Percentiles rank a stretch among this genome's conserved stretches.
These are phyloP conservation scores for Trypanosoma avium DNA, from an alignment of 208 protist species.

Conservation along the genomic window DNA sequence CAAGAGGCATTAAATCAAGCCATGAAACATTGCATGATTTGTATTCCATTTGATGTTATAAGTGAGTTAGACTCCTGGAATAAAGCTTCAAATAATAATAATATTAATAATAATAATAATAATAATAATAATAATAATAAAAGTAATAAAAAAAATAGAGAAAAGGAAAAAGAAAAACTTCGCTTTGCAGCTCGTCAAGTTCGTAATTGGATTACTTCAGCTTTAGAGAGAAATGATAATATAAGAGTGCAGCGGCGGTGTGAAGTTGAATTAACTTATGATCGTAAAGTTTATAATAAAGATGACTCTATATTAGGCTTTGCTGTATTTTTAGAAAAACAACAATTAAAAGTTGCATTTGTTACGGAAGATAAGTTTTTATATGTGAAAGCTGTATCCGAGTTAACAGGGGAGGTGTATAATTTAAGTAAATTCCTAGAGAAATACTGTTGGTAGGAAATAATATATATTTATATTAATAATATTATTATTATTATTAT, in stretches of 20 bases:
- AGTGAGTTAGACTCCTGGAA: constrained; percentile 76
- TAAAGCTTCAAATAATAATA: constrained; percentile 29
- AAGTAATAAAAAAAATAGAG: constrained; percentile 13
- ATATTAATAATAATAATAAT: constrained; percentile 4
- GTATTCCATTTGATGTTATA: constrained; percentile 72
- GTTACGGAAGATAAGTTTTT: constrained; percentile 85
- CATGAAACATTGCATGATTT: constrained; percentile 50
- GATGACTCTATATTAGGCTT: constrained; percentile 85
- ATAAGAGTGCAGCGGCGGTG: constrained; percentile 61
- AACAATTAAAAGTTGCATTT: constrained; percentile 43
- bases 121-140: constrained; percentile 35
- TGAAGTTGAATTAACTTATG: constrained; percentile 63
- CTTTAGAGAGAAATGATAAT: constrained; percentile 16
- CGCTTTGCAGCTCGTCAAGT: constrained; percentile 31
- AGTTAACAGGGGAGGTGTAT: constrained; percentile 51
- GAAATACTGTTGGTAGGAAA: too few species aligned
- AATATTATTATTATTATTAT: too few species aligned
- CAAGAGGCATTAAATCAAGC: constrained; percentile 46
- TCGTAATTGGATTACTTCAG: constrained; percentile 60
- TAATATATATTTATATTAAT: too few species aligned
- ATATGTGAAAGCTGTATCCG: constrained; percentile 63
- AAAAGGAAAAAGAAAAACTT: constrained; percentile 27
- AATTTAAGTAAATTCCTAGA: constrained; percentile 40
- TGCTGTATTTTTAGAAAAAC: constrained; percentile 62
- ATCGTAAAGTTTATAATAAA: constrained; percentile 44